Percentiles rank a stretch among this genome's conserved stretches.
Conservation (phyloP, 306 rosid species). For the Biancaea sappan region DNA sequence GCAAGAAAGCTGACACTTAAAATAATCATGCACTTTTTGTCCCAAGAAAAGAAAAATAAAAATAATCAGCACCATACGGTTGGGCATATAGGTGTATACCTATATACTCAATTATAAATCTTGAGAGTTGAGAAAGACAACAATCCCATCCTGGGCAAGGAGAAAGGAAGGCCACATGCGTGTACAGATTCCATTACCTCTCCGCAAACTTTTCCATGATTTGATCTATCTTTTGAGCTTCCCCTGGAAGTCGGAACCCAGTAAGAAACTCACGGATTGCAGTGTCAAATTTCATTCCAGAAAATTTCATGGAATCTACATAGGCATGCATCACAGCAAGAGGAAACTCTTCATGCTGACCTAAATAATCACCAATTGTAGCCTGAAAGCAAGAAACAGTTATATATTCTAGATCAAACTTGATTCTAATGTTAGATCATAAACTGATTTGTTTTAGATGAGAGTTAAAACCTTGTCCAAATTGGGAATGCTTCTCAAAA, state of each 20-base stretch:
- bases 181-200: constrained; percentile 53
- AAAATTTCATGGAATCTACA: constrained; percentile 88
- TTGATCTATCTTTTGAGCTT: constrained; percentile 97
- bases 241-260: constrained; percentile 96
- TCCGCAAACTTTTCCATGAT: constrained; percentile 99
- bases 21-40: too few relatives aligned
- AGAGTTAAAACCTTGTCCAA: constrained; percentile 74
- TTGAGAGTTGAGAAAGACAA: constrained; percentile 14
- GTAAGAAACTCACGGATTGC: constrained; percentile 97
- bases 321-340: constrained; percentile 96
- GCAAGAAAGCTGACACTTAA: too few relatives aligned
- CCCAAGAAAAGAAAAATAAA: too few relatives aligned
- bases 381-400: constrained; percentile 62
- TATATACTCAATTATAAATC: constrained; percentile 3
- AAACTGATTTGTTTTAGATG: constrained; percentile 28
- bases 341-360: constrained; percentile 98
- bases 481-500: constrained; percentile 78
- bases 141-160: background rate
- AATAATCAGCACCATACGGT: constrained; percentile 17
- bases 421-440: constrained; percentile 26
- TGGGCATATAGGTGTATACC: constrained; percentile 19
- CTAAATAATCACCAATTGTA: constrained; percentile 90
- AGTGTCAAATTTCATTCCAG: constrained; percentile 81
- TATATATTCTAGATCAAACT: constrained; percentile 33
- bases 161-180: constrained; percentile 28